Evolutionary conservation across 2,329 filamentous ascomycete genomes (phyloP).

Genomic region (Alternaria atra): DNA sequence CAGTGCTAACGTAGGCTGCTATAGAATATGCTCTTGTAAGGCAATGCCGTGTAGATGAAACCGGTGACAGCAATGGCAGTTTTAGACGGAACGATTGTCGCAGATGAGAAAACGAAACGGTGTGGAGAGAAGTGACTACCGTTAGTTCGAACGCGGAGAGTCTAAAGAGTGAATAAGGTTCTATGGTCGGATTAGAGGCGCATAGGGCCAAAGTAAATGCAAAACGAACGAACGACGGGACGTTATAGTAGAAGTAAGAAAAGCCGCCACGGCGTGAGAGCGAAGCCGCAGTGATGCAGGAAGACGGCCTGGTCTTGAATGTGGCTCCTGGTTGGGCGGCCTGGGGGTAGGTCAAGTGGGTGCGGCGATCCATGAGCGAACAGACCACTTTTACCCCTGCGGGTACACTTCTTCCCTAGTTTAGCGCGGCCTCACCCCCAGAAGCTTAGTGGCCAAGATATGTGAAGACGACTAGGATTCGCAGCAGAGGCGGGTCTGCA

Average conservation of each 20-base stretch:
- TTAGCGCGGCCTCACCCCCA: slow-evolving; percentile 31
- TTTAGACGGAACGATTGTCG: slow-evolving; percentile 32
- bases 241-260: slow-evolving; percentile 36
- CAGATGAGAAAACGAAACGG: slow-evolving; percentile 29
- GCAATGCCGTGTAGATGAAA: slow-evolving; percentile 11
- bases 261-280: slow-evolving; percentile 37
- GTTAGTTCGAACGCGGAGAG: slow-evolving; percentile 21
- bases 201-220: slow-evolving; percentile 33
- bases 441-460: slow-evolving; percentile 32
- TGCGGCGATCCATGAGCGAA: slow-evolving; percentile 41
- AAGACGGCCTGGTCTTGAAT: slow-evolving; percentile 34
- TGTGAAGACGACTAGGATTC: slow-evolving; percentile 32
- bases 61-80: background rate
- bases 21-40: slow-evolving; percentile 13
- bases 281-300: slow-evolving; percentile 31
- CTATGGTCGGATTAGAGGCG: slow-evolving; percentile 33
- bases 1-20: slow-evolving; percentile 17
- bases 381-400: slow-evolving; percentile 38
- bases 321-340: slow-evolving; percentile 42
- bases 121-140: slow-evolving; percentile 16
- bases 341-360: slow-evolving; percentile 24
- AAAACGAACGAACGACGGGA: slow-evolving; percentile 35
- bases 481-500: slow-evolving; percentile 28
- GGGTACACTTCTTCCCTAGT: slow-evolving; percentile 26
- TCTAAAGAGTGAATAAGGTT: slow-evolving; percentile 34